Evolutionary conservation across 1,139 yeast species (phyloP), one percentile per base, ranked within the genome.

Genomic region (Magnusiomyces ingens): DNA sequence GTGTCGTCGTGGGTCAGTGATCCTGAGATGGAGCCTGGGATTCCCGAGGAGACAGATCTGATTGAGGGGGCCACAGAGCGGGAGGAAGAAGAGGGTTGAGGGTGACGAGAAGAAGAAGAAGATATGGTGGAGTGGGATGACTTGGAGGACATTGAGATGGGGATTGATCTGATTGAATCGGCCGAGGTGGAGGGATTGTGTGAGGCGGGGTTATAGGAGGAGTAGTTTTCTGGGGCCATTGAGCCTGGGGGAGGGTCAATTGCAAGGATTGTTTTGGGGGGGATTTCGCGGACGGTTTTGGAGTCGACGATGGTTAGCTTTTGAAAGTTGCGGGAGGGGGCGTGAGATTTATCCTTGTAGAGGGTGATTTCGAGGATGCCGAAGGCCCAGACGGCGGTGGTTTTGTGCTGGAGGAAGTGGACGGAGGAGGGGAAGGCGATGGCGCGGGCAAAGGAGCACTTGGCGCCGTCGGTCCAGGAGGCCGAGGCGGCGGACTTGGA

Each of bases 231-330:
- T 18, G 18, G 18, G 6, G 18, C 2, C 12, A 17, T 40, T 21
- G 22, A 40, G 10, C 19, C 43, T 40, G 43, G 17, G 21, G 43
- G 43, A 17, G 43, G 43, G n/a, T 40, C 43, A 40, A 40, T 40
- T 12, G 43, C 43, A 18, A 40, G 21, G 13, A 15, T 15, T 40
- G 17, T 18, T 40, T 40, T 40, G 3, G 43, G 43, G n/a, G 43
- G 19, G n/a, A 40, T 18, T 15, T 40, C 43, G 18, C 43, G 18
- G 12, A 40, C 18, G 10, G 4, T 12, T 37, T 37, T 40, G 3
- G 18, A 17, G n/a, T 40, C 43, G 3, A 17, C 43, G 21, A n/a
- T 37, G 13, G 15, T 37, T 37, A 40, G 10, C n/a, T 40, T 40
- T 40, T 40, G 10, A 40, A 12, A 40, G 21, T 40, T 40, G 6